A percentile compares a stretch with the other conserved stretches of the same genome.
Evolutionary conservation across 805 yeast species (phyloP).

Genomic region (Schwanniomyces occidentalis): DNA sequence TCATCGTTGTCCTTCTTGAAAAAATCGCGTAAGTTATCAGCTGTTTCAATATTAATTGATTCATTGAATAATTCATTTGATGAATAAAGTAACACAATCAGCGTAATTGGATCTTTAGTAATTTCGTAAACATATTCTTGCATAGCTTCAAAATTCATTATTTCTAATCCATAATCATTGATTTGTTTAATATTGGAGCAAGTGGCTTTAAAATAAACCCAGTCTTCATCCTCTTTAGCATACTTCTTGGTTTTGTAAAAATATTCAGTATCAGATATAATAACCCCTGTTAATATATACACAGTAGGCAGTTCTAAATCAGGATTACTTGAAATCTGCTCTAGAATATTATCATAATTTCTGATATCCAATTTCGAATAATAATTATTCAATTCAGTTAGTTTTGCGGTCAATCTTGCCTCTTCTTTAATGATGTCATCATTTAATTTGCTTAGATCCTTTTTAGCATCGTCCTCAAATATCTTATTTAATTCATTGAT

Average conservation of each 20-base stretch:
- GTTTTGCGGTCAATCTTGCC: conserved; percentile 15
- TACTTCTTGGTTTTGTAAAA: conserved; percentile 20
- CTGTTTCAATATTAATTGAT: conserved; percentile 2
- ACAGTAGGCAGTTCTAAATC: conserved; percentile 13
- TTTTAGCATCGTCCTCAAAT: conserved; percentile 14
- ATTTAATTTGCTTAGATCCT: conserved; percentile 17
- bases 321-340: conserved; percentile 9
- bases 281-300: conserved; percentile 30
- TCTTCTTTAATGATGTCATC: conserved; percentile 18
- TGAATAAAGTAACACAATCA: conserved; percentile 19
- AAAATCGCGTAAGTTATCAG: conserved; percentile 14
- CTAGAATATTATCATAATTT: conserved; percentile 19
- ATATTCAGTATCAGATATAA: conserved; percentile 31
- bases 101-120: conserved; percentile 11
- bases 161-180: conserved; percentile 17
- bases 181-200: conserved; percentile 10
- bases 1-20: conserved; percentile 18
- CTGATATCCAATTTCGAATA: conserved; percentile 18
- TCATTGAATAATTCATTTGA: conserved; percentile 11
- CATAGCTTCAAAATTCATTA: conserved; percentile 20
- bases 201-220: conserved; percentile 21
- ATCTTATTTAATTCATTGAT: conserved; percentile 15
- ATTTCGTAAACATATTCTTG: conserved; percentile 15
- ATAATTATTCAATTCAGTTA: conserved; percentile 18
- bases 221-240: conserved; percentile 14